Percentiles rank a stretch among this genome's conserved stretches.
Conservation (phyloP, 139 green algal species). For the Astrephomene gubernaculifera region DNA sequence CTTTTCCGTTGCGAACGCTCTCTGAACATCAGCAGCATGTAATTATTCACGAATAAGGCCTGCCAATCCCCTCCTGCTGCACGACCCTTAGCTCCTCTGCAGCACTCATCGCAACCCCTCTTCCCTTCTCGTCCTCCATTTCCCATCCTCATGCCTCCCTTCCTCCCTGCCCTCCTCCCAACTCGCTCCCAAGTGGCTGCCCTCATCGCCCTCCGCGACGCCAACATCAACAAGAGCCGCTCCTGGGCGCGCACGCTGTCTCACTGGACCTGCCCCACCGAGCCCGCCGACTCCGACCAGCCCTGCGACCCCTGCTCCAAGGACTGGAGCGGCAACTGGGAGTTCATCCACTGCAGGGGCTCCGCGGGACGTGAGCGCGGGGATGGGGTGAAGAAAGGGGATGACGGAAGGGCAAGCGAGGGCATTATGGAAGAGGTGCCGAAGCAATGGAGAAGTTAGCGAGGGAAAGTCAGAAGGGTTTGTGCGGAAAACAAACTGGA, state of each 20-base stretch:
- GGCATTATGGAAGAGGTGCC: no score
- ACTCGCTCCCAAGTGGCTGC: slow-evolving; percentile 7
- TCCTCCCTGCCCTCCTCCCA: neutral
- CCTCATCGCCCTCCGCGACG: slow-evolving; percentile 25
- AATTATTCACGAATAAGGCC: no score
- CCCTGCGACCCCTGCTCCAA: slow-evolving; percentile 56
- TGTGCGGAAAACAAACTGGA: no score
- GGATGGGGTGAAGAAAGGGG: no score
- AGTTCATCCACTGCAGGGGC: slow-evolving; percentile 68
- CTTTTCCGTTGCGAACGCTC: no score
- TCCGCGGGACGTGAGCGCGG: slow-evolving; percentile 22
- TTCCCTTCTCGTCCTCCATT: neutral
- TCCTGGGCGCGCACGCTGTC: slow-evolving; percentile 32
- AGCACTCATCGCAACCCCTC: neutral
- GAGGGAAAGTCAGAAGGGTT: no score
- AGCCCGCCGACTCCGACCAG: slow-evolving; percentile 36
- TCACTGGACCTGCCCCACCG: slow-evolving; percentile 58
- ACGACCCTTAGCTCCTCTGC: neutral
- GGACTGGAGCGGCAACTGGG: slow-evolving; percentile 57
- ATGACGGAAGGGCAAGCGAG: no score
- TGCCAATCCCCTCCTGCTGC: neutral
- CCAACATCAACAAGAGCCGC: slow-evolving; percentile 6
- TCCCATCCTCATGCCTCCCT: neutral
- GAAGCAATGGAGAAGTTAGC: no score
- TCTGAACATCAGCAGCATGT: no score